Conservation (phyloP, 208 protist species). For the Herpetomonas muscarum region DNA sequence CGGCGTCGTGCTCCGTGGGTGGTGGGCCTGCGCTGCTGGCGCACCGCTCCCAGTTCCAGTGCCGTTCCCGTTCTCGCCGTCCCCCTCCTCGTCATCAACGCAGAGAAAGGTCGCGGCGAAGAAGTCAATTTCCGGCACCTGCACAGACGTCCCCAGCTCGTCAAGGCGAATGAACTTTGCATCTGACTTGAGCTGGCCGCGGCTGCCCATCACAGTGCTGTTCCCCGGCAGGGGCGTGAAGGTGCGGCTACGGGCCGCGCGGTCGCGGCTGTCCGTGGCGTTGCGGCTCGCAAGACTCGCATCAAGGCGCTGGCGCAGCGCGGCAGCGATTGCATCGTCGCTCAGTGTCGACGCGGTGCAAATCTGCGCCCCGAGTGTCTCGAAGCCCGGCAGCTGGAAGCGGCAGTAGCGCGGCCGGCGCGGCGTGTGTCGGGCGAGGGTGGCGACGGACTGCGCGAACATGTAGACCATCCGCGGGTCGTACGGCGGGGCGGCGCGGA, state of each 20-base stretch:
- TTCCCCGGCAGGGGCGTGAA: neutral
- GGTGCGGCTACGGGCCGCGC: neutral
- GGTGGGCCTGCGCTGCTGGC: too few relatives aligned
- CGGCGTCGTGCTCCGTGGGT: too few relatives aligned
- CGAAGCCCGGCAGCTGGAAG: constrained; percentile 40
- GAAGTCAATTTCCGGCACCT: too few relatives aligned
- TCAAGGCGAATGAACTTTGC: too few relatives aligned
- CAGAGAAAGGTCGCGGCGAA: too few relatives aligned
- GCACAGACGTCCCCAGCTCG: too few relatives aligned
- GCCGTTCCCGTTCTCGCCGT: too few relatives aligned
- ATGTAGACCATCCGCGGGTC: constrained; percentile 5
- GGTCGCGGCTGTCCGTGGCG: neutral
- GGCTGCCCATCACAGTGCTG: neutral
- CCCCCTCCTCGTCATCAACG: too few relatives aligned
- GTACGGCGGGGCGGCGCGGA: constrained; percentile 4
- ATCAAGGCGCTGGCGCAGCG: too few relatives aligned
- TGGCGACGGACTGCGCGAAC: constrained; percentile 6
- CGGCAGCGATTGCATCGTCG: neutral
- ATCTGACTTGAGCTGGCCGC: too few relatives aligned
- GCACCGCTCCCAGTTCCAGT: too few relatives aligned
- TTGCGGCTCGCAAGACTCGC: neutral
- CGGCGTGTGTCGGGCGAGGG: constrained; percentile 11
- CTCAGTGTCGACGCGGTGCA: too few relatives aligned
- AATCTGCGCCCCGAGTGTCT: constrained; percentile 23
- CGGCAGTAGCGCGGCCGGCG: constrained; percentile 42